These are phyloP conservation scores for Blepharisma undulans DNA, from an alignment of 169 alveolate species.

Conservation along the genomic window DNA sequence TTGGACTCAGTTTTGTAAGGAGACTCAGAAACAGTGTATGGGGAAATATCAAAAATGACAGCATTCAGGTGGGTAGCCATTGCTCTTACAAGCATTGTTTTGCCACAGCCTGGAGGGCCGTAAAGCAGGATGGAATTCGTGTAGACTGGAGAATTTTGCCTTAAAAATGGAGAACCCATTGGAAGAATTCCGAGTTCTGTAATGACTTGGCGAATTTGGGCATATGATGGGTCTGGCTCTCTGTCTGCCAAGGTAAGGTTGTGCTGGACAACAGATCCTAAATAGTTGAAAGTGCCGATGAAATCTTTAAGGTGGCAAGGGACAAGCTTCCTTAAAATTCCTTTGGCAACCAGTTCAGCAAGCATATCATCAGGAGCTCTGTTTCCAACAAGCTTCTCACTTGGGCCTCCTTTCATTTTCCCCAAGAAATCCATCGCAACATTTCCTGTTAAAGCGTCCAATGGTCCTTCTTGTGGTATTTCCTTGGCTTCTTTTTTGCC, in stretches of 20 bases:
- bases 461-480: slow-evolving; percentile 40
- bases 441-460: slow-evolving; percentile 27
- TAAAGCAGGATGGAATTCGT: slow-evolving; percentile 57
- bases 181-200: slow-evolving; percentile 76
- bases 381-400: slow-evolving; percentile 75
- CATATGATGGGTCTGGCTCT: slow-evolving; percentile 79
- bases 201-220: slow-evolving; percentile 70
- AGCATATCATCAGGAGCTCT: slow-evolving; percentile 68
- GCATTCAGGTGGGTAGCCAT: slow-evolving; percentile 85
- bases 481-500: slow-evolving; percentile 46
- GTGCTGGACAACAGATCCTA: slow-evolving; percentile 45
- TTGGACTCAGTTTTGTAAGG: slow-evolving; percentile 60
- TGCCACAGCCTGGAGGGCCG: slow-evolving; percentile 88
- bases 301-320: slow-evolving; percentile 50
- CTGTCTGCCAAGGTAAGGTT: neutral
- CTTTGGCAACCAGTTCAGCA: slow-evolving; percentile 63
- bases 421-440: slow-evolving; percentile 30
- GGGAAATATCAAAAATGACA: slow-evolving; percentile 84
- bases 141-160: slow-evolving; percentile 53
- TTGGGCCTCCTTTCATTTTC: slow-evolving; percentile 64
- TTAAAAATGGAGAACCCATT: slow-evolving; percentile 74
- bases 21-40: slow-evolving; percentile 62
- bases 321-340: slow-evolving; percentile 51
- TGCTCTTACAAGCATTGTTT: slow-evolving; percentile 83
- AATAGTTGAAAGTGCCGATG: slow-evolving; percentile 50